Base-by-base conservation (phyloP, 2,329 filamentous ascomycete genomes). In the Mycogone perniciosa region DNA sequence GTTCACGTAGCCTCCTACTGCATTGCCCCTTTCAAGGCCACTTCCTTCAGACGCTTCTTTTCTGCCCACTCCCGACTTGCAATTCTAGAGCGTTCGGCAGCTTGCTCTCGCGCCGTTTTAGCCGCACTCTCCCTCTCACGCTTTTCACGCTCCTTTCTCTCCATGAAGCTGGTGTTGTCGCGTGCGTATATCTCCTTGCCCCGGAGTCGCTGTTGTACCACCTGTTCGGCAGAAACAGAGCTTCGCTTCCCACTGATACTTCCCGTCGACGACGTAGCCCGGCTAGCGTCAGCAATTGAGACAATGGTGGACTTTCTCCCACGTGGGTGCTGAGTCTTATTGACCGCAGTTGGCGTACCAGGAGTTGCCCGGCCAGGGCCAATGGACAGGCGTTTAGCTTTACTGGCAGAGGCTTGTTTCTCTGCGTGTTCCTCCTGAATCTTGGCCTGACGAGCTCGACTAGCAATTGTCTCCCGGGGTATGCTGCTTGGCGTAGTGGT, bases 11-110 rank as follows among this genome's bases (percentile, higher is more conserved):
- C n/a, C 13, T 10, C 27, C 39, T 29, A 33, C 11, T 9, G 29
- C 44, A 31, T 34, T 30, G 31, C 34, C 47, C 39, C 27, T 29
- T 48, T 46, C 9, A 10, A n/a, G 30, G 51, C 44, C 39, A 56
- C 44, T 49, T 68, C 67, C 60, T 72, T 76, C 13, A 64, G 68
- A 35, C 71, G 71, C 61, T 79, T 76, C 65, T 76, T 81, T 61
- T 82, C 79, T 8, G 80, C 80, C 80, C 81, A 84, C 58, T 82
- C 77, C 33, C 80, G 74, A 56, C 80, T 80, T 52, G 77, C 73
- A 61, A 74, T 71, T 48, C 81, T 74, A 48, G 79, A 81, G 59
- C 77, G 73, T 64, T 85, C 80, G 7, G 82, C 81, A 27, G 82
- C 82, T 59, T 81, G 71, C 58, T 81, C 76, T 41, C 82, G 71